A percentile compares a stretch with the other conserved stretches of the same genome.
These are phyloP conservation scores for Solanum gandarillasii DNA, from an alignment of 257 asterid genomes.

Conservation along the genomic window DNA sequence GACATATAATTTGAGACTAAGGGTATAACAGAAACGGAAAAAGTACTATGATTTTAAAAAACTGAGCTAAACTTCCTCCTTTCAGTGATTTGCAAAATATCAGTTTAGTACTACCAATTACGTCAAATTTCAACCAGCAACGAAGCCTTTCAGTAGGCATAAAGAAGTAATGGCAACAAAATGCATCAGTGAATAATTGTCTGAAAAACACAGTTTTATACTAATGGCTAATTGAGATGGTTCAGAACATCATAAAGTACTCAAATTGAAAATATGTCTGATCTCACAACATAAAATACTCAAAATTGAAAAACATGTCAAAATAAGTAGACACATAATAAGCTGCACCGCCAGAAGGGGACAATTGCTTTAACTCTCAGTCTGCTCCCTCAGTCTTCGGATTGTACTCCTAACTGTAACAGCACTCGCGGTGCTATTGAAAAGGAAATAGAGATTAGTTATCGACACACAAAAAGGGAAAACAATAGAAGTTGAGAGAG, in stretches of 20 bases:
- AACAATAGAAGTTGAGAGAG: neutral
- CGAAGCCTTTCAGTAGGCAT: neutral
- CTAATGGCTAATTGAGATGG: neutral
- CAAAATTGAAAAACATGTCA: neutral
- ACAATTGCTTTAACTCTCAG: neutral
- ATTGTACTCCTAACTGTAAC: slow-evolving; percentile 1
- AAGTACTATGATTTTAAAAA: no score
- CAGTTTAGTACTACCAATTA: neutral
- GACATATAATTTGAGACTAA: neutral
- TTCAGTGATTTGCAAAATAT: neutral
- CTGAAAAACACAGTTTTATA: neutral
- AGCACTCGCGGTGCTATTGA: neutral
- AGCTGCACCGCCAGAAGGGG: neutral
- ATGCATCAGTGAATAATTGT: neutral
- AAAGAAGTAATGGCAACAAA: neutral
- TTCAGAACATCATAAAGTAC: neutral
- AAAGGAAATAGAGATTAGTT: neutral
- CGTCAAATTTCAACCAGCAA: neutral
- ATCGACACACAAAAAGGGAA: neutral
- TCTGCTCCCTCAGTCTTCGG: slow-evolving; percentile 1
- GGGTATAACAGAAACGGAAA: neutral
- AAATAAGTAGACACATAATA: neutral
- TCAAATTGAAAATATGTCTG: neutral
- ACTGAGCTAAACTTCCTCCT: neutral
- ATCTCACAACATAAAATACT: neutral